Percentiles rank a stretch among this genome's conserved stretches.
These are phyloP conservation scores for Penicillium mononematosum DNA, from an alignment of 495 filamentous ascomycete species.

Conservation along the genomic window DNA sequence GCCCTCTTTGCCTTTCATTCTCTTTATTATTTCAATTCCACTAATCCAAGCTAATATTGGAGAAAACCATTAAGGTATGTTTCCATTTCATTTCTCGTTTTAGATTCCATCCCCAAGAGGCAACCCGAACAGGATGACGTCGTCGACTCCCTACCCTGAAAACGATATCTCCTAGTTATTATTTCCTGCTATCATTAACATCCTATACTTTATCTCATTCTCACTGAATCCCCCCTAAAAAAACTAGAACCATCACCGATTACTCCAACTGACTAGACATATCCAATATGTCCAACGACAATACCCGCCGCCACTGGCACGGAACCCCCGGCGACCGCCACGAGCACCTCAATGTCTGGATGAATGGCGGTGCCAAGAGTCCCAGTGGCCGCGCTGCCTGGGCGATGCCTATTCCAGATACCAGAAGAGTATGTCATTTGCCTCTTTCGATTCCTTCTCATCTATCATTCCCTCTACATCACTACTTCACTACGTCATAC, in stretches of 20 bases:
- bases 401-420: conserved; percentile 26
- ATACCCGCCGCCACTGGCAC: conserved; percentile 41
- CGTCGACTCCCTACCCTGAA: conserved; percentile 18
- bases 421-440: conserved; percentile 22
- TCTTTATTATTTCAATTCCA: not conserved
- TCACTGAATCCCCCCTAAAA: not conserved
- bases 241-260: not conserved
- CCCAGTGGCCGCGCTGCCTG: conserved; percentile 27
- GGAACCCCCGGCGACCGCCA: conserved; percentile 40
- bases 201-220: not conserved
- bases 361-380: conserved; percentile 36
- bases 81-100: not conserved
- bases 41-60: not conserved
- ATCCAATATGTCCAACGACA: conserved; percentile 31
- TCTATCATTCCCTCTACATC: not conserved
- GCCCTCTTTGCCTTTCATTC: not conserved
- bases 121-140: conserved; percentile 23
- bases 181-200: not conserved
- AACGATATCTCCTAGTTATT: not conserved
- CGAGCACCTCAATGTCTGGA: conserved; percentile 47
- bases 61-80: not conserved
- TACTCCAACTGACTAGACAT: conserved; percentile 14
- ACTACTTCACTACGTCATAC: not conserved
- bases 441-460: not conserved
- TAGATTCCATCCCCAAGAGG: not conserved